Evolutionary conservation across 2,329 filamentous ascomycete species (phyloP).

Genomic region (Botrytis tulipae): DNA sequence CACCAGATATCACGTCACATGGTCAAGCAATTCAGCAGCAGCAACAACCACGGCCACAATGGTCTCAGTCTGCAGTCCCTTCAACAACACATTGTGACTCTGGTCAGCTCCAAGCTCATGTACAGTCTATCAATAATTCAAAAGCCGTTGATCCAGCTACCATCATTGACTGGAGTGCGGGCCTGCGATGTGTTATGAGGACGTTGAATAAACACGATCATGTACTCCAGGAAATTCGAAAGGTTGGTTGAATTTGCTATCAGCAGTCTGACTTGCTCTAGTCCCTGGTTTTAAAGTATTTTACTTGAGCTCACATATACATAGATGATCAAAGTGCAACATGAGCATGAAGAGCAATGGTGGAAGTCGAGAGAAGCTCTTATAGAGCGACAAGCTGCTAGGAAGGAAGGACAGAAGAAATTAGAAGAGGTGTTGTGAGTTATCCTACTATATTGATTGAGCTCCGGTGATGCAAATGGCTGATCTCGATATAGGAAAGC

Average conservation of each 20-base stretch:
- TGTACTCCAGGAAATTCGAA: slow-evolving; percentile 45
- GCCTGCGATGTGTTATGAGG: slow-evolving; percentile 50
- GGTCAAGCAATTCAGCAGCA: slow-evolving; percentile 35
- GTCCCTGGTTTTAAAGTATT: background rate
- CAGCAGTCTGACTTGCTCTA: background rate
- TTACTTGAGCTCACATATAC: slow-evolving; percentile 15
- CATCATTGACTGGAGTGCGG: slow-evolving; percentile 52
- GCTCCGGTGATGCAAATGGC: background rate
- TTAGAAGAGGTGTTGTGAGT: slow-evolving; percentile 55
- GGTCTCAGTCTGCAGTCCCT: slow-evolving; percentile 9
- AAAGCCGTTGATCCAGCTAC: slow-evolving; percentile 43
- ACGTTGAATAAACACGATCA: slow-evolving; percentile 47
- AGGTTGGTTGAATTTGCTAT: slow-evolving; percentile 25
- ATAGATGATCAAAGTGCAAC: slow-evolving; percentile 61
- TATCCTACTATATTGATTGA: background rate
- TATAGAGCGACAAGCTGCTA: slow-evolving; percentile 49
- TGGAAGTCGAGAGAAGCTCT: slow-evolving; percentile 52
- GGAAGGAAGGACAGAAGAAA: slow-evolving; percentile 52
- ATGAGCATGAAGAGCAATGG: slow-evolving; percentile 62
- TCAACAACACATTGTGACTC: background rate
- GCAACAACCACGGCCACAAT: slow-evolving; percentile 10
- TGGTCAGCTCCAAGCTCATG: background rate
- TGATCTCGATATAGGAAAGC: slow-evolving; percentile 40
- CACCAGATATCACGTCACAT: slow-evolving; percentile 33
- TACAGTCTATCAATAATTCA: slow-evolving; percentile 1